Conservation (phyloP, 2,329 filamentous ascomycete species). For the Lachnellula subtilissima region DNA sequence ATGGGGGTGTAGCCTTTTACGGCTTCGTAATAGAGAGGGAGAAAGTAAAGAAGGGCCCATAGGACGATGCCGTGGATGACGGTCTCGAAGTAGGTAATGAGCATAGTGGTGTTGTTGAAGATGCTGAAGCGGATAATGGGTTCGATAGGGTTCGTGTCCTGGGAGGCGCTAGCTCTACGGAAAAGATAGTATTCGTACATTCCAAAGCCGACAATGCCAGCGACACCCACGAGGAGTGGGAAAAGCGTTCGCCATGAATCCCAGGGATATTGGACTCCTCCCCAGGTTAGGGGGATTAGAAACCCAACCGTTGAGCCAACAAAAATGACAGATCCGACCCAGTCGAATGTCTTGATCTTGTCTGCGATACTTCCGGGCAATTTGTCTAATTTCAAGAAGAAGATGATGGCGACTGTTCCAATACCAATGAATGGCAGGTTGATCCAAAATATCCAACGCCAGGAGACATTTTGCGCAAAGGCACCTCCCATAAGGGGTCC, state of each 20-base stretch:
- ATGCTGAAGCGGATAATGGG: constrained; percentile 39
- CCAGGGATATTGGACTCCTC: constrained; percentile 63
- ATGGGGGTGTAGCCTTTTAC: constrained; percentile 51
- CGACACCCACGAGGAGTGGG: constrained; percentile 52
- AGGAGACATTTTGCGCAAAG: constrained; percentile 46
- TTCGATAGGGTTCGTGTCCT: constrained; percentile 18
- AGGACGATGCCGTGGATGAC: constrained; percentile 54
- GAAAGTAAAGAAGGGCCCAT: constrained; percentile 52
- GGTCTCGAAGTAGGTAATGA: constrained; percentile 47
- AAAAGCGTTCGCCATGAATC: constrained; percentile 56
- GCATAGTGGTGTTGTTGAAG: constrained; percentile 44
- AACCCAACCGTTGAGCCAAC: constrained; percentile 53
- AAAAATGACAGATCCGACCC: constrained; percentile 57
- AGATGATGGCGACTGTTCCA: constrained; percentile 21
- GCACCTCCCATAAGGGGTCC: constrained; percentile 50
- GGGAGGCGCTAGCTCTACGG: constrained; percentile 20
- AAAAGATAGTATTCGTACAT: constrained; percentile 44
- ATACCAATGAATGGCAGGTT: constrained; percentile 27
- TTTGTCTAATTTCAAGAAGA: constrained; percentile 27
- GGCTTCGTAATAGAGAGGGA: constrained; percentile 47
- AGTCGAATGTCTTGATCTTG: constrained; percentile 52
- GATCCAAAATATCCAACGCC: constrained; percentile 61
- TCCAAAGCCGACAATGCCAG: constrained; percentile 47
- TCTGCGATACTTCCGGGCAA: constrained; percentile 16
- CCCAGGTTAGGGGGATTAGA: constrained; percentile 59